Conservation (phyloP, 305 asterid species). For the Solanum hybrid region DNA sequence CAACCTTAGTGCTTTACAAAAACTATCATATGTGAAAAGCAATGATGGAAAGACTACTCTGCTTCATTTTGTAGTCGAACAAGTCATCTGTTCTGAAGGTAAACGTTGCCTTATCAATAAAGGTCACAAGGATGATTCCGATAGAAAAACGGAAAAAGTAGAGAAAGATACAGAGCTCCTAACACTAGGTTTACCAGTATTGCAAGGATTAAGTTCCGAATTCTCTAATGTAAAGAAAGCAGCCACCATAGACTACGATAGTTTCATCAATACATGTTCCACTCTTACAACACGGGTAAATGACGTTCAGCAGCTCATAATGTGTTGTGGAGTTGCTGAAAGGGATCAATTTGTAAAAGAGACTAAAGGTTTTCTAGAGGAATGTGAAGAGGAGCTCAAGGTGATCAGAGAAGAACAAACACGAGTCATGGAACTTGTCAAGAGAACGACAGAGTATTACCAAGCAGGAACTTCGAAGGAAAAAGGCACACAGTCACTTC, state of each 20-base stretch:
- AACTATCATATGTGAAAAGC: slow-evolving; percentile 59
- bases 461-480: slow-evolving; percentile 43
- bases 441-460: slow-evolving; percentile 51
- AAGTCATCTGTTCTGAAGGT: slow-evolving; percentile 61
- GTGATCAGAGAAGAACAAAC: slow-evolving; percentile 57
- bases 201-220: slow-evolving; percentile 27
- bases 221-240: slow-evolving; percentile 59
- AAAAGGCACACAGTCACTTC: slow-evolving; percentile 33
- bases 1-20: slow-evolving; percentile 44
- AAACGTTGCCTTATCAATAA: slow-evolving; percentile 23
- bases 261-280: slow-evolving; percentile 28
- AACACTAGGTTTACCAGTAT: slow-evolving; percentile 36
- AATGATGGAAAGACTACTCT: slow-evolving; percentile 66
- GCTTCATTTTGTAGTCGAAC: slow-evolving; percentile 74
- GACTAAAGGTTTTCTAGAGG: slow-evolving; percentile 61
- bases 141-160: slow-evolving; percentile 7
- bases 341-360: slow-evolving; percentile 32
- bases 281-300: slow-evolving; percentile 26
- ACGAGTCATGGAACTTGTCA: slow-evolving; percentile 54
- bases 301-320: slow-evolving; percentile 35
- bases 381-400: slow-evolving; percentile 48
- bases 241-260: slow-evolving; percentile 42
- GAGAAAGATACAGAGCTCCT: slow-evolving; percentile 37
- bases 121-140: not conserved
- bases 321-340: slow-evolving; percentile 23